Evolutionary conservation across 2,329 filamentous ascomycete genomes (phyloP).

Genomic region (Stromatinia cepivora): DNA sequence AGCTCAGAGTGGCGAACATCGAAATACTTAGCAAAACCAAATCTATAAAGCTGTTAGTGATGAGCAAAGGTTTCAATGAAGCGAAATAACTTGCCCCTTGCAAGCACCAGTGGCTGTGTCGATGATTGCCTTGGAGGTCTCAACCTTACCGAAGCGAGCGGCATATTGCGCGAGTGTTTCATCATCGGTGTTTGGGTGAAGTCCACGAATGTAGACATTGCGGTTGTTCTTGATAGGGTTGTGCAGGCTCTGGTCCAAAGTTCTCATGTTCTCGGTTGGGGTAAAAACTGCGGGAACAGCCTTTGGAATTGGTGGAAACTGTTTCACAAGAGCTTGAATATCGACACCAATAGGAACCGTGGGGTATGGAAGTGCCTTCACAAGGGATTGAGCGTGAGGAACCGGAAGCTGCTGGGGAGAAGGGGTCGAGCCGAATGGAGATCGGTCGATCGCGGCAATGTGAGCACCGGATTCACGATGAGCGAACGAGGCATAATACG

Average conservation of each 20-base stretch:
- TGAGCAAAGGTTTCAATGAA: background rate
- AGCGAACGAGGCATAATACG: slow-evolving; percentile 59
- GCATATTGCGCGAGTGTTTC: slow-evolving; percentile 82
- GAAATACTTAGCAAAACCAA: slow-evolving; percentile 95
- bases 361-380: slow-evolving; percentile 39
- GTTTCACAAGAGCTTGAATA: slow-evolving; percentile 65
- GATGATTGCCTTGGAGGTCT: slow-evolving; percentile 98
- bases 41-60: slow-evolving; percentile 55
- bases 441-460: slow-evolving; percentile 60
- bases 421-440: slow-evolving; percentile 62
- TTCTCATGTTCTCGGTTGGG: slow-evolving; percentile 81
- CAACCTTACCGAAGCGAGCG: slow-evolving; percentile 85
- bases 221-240: slow-evolving; percentile 90
- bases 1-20: slow-evolving; percentile 86
- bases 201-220: slow-evolving; percentile 96
- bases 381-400: slow-evolving; percentile 42
- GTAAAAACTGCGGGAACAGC: slow-evolving; percentile 90
- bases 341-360: slow-evolving; percentile 40
- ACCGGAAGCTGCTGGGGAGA: slow-evolving; percentile 61
- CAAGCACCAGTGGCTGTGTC: slow-evolving; percentile 90
- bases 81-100: slow-evolving; percentile 71
- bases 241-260: slow-evolving; percentile 88
- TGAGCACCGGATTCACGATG: slow-evolving; percentile 61
- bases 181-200: slow-evolving; percentile 93
- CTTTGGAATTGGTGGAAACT: slow-evolving; percentile 79